Evolutionary conservation across 108 stramenopile genomes (phyloP).

Genomic region (Cyclotella cryptica): DNA sequence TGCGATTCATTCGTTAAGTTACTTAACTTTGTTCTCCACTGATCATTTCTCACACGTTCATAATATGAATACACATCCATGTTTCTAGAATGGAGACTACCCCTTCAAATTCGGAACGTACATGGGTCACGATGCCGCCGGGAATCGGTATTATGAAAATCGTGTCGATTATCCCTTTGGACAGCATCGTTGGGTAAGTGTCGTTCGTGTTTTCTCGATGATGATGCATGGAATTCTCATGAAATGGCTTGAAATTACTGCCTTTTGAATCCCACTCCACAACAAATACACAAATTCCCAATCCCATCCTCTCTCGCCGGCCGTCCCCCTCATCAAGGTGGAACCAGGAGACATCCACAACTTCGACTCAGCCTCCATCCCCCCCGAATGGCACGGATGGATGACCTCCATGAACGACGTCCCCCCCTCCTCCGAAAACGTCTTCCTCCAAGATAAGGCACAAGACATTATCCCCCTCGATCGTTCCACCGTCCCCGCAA

Average conservation of each 20-base stretch:
- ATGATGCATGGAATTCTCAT: too few relatives aligned
- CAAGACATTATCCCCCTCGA: constrained; percentile 66
- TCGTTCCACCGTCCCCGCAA: constrained; percentile 65
- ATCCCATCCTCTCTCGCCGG: too few relatives aligned
- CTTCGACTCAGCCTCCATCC: constrained; percentile 90
- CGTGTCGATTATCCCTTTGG: constrained; percentile 92
- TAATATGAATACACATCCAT: background rate
- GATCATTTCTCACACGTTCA: background rate
- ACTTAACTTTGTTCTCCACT: background rate
- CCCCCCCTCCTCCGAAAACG: constrained; percentile 68
- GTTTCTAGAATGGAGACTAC: constrained; percentile 85
- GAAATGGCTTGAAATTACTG: too few relatives aligned
- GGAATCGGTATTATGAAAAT: constrained; percentile 98
- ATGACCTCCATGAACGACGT: constrained; percentile 91
- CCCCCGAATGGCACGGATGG: constrained; percentile 97
- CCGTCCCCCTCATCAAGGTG: constrained; percentile 16
- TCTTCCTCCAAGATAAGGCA: constrained; percentile 55
- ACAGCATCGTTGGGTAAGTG: constrained; percentile 90
- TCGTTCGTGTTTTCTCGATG: too few relatives aligned
- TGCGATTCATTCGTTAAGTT: too few relatives aligned
- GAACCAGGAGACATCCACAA: constrained; percentile 95
- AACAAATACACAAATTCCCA: too few relatives aligned
- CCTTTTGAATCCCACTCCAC: too few relatives aligned
- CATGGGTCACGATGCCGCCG: constrained; percentile 90
- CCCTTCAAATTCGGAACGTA: constrained; percentile 97